Evolutionary conservation across 2,329 filamentous ascomycete genomes (phyloP).

Genomic region (Sphaerulina populicola): DNA sequence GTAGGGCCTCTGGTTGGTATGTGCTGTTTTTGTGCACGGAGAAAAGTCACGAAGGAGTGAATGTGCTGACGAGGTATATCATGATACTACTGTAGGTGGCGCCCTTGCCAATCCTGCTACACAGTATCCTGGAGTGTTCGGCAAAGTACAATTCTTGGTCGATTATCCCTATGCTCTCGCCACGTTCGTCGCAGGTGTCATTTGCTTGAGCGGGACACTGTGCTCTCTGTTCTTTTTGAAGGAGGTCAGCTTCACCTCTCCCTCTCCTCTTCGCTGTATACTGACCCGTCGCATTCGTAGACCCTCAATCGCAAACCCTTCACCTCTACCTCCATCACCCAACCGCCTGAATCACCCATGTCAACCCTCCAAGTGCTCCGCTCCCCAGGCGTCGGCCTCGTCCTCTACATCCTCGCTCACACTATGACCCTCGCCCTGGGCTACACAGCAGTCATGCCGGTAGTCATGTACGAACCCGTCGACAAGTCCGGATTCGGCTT

Average conservation of each 20-base stretch:
- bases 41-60: not conserved
- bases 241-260: slow-evolving; percentile 22
- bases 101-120: slow-evolving; percentile 57
- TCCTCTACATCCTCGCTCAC: slow-evolving; percentile 58
- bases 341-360: slow-evolving; percentile 30
- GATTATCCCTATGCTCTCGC: slow-evolving; percentile 59
- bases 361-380: slow-evolving; percentile 50
- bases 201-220: slow-evolving; percentile 49
- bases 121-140: slow-evolving; percentile 55
- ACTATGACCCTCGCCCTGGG: slow-evolving; percentile 60
- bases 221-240: slow-evolving; percentile 51
- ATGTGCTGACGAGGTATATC: not conserved
- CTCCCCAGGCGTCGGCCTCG: slow-evolving; percentile 56
- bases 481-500: slow-evolving; percentile 59
- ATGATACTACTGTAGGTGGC: slow-evolving; percentile 49
- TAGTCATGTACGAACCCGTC: slow-evolving; percentile 60
- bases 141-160: slow-evolving; percentile 49
- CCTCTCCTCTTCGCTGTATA: not conserved
- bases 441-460: slow-evolving; percentile 61
- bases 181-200: slow-evolving; percentile 48
- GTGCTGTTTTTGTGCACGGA: not conserved
- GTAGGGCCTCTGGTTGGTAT: slow-evolving; percentile 56
- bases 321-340: not conserved
- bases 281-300: slow-evolving; percentile 2
- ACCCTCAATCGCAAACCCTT: slow-evolving; percentile 28